A percentile compares a stretch with the other conserved stretches of the same genome.
phyloP scores from a whole-genome alignment of 805 yeast genomes.

The Wickerhamomyces rabaulensis region DNA sequence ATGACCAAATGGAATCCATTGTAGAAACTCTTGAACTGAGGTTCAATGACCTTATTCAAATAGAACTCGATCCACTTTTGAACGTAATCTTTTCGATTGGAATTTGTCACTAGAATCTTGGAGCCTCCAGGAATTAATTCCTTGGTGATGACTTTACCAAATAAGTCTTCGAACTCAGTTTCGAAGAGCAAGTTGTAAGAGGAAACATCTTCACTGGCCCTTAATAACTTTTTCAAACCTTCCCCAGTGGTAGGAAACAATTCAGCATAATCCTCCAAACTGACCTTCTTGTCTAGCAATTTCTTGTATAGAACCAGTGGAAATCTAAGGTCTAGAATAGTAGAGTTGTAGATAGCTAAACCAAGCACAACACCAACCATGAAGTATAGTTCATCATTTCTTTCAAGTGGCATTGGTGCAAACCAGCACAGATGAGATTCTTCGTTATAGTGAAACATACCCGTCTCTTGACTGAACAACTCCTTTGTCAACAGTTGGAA shows the following conservation, averaged over 20 bases:
- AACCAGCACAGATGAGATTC: slow-evolving; percentile 80
- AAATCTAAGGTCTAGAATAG: slow-evolving; percentile 73
- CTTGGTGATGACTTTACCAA: slow-evolving; percentile 36
- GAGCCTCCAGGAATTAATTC: slow-evolving; percentile 61
- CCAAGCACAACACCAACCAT: slow-evolving; percentile 85
- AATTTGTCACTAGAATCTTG: slow-evolving; percentile 45
- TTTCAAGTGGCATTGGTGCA: slow-evolving; percentile 38
- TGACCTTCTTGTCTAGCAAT: slow-evolving; percentile 49
- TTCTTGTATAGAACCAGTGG: slow-evolving; percentile 77
- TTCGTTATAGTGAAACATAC: slow-evolving; percentile 60
- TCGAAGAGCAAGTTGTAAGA: slow-evolving; percentile 59
- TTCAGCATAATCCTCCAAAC: slow-evolving; percentile 59
- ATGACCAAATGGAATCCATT: slow-evolving; percentile 73
- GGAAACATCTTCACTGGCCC: slow-evolving; percentile 40
- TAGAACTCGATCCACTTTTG: slow-evolving; percentile 57
- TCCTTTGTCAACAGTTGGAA: slow-evolving; percentile 68
- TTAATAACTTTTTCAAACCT: slow-evolving; percentile 43
- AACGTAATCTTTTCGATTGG: slow-evolving; percentile 58
- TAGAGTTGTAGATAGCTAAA: slow-evolving; percentile 85
- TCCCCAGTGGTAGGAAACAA: slow-evolving; percentile 64
- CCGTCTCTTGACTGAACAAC: slow-evolving; percentile 62
- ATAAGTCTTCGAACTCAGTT: slow-evolving; percentile 42
- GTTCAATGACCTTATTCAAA: slow-evolving; percentile 46
- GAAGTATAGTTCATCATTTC: slow-evolving; percentile 52
- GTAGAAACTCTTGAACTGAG: slow-evolving; percentile 53